Base-by-base conservation (phyloP, 306 rosid species). In the Macrotyloma uniflorum region DNA sequence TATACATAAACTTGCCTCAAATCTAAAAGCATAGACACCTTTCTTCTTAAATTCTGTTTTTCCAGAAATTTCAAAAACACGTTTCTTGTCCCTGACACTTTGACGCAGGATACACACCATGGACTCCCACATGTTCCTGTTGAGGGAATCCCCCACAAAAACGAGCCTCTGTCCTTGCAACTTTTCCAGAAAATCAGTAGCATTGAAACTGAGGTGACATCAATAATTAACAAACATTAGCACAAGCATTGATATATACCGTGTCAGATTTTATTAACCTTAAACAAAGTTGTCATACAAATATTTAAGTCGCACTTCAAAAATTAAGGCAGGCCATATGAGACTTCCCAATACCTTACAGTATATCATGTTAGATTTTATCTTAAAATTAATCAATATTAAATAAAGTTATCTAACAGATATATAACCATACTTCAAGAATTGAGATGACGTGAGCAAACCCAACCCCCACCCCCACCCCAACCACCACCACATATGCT, bases 121-220 rank as follows among this genome's bases (percentile, higher is more conserved):
- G 38, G 99, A 96, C 70, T 93, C 98, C 99, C 99, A 96, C 99
- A 93, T 93, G 87, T 93, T 93, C 78, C 99, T 86, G 83, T 90
- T 93, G 82, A 96, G 82, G 59, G 99, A 96, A 81, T 96, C 99
- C 53, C 99, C 99, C 69, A 93, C 98, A 81, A 91, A 96, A 61
- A 87, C 97, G 80, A 93, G 70, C 85, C 20, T 88, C 86, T 85
- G 87, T 65, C 97, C 98, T 59, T 91, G 88, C 85, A 96, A 80
- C 55, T 83, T 83, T 84, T 88, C 94, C 83, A 96, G 87, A 86
- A 93, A 96, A 87, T 93, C 93, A 57, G 91, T 96, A 22, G 96
- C 98, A 86, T 93, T 96, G 50, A 93, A 83, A 72, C 98, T 94
- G 90, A 65, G 67, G 76, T 11, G 26, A 67, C 66, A 78, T 66